Percentiles rank a stretch among this genome's conserved stretches.
These are phyloP conservation scores for Podospora sp. DNA, from an alignment of 495 filamentous ascomycete genomes.

Conservation along the genomic window DNA sequence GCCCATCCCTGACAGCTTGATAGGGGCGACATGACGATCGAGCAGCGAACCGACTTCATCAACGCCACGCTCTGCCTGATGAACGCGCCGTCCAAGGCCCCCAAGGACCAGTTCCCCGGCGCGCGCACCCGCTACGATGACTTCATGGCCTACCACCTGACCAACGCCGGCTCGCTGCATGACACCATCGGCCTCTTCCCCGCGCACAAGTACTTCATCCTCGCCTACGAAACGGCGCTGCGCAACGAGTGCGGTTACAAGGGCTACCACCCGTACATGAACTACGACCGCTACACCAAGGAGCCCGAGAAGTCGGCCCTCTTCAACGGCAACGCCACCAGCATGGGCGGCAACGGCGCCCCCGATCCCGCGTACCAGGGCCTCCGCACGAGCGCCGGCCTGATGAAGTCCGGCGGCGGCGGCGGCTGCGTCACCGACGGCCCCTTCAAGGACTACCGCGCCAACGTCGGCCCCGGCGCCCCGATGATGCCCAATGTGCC, in stretches of 20 bases:
- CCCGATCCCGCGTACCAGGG: slow-evolving; percentile 38
- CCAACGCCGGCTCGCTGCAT: slow-evolving; percentile 14
- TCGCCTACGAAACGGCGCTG: slow-evolving; percentile 63
- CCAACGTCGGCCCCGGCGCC: slow-evolving; percentile 44
- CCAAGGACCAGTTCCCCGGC: slow-evolving; percentile 17
- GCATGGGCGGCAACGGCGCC: slow-evolving; percentile 39
- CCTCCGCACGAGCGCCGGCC: slow-evolving; percentile 32
- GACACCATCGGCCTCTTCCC: slow-evolving; percentile 17
- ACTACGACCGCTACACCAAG: slow-evolving; percentile 42
- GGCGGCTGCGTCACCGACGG: slow-evolving; percentile 63
- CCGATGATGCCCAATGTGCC: slow-evolving; percentile 34
- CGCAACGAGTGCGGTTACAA: slow-evolving; percentile 67
- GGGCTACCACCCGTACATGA: slow-evolving; percentile 34
- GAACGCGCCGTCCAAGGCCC: slow-evolving; percentile 20
- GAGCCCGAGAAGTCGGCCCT: slow-evolving; percentile 40
- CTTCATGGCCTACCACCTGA: slow-evolving; percentile 19
- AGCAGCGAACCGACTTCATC: slow-evolving; percentile 32
- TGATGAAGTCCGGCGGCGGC: slow-evolving; percentile 53
- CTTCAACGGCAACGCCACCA: slow-evolving; percentile 42
- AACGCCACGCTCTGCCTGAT: slow-evolving; percentile 24
- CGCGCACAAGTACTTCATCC: slow-evolving; percentile 62
- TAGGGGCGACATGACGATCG: slow-evolving; percentile 45
- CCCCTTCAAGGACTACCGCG: slow-evolving; percentile 53
- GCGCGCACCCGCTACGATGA: slow-evolving; percentile 15
- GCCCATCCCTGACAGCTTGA: slow-evolving; percentile 22